Evolutionary conservation across 148 eudicot genomes (phyloP).

Genomic region (Polygonum maritimum): DNA sequence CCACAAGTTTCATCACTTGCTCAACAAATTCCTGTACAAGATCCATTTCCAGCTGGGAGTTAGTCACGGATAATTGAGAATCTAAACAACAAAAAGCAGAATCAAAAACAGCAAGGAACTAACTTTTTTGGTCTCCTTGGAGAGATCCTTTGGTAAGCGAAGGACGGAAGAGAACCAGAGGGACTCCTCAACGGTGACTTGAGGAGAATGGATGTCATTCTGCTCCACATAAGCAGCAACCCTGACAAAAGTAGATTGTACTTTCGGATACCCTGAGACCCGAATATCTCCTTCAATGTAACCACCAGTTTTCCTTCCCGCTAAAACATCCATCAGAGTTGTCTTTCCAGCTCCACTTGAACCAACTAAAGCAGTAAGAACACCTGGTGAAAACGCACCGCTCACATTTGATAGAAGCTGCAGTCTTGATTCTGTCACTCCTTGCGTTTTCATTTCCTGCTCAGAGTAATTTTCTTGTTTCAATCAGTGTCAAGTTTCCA

Average conservation of each 20-base stretch:
- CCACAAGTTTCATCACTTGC: slow-evolving; percentile 72
- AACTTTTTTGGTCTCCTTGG: slow-evolving; percentile 41
- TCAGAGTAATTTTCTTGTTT: neutral
- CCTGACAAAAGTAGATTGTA: slow-evolving; percentile 74
- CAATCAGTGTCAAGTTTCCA: neutral
- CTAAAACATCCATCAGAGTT: slow-evolving; percentile 91
- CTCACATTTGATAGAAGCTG: slow-evolving; percentile 72
- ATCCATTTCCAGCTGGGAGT: neutral
- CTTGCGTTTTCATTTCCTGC: slow-evolving; percentile 69
- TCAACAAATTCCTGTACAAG: slow-evolving; percentile 69
- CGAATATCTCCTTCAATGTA: slow-evolving; percentile 79
- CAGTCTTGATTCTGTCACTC: slow-evolving; percentile 52
- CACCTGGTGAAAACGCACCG: slow-evolving; percentile 86
- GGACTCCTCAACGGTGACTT: slow-evolving; percentile 80
- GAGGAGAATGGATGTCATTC: slow-evolving; percentile 90
- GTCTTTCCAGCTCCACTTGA: slow-evolving; percentile 98
- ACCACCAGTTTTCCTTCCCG: slow-evolving; percentile 93
- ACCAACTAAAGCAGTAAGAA: slow-evolving; percentile 84
- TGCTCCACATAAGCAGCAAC: slow-evolving; percentile 87
- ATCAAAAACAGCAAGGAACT: slow-evolving; percentile 11
- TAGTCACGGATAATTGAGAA: neutral
- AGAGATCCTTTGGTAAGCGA: slow-evolving; percentile 62
- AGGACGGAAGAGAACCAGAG: slow-evolving; percentile 71
- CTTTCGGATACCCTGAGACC: slow-evolving; percentile 78
- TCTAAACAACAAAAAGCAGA: neutral